Percentiles rank a stretch among this genome's conserved stretches.
Evolutionary conservation across 148 eudicot species (phyloP).

Genomic region (Persicaria tinctoria): DNA sequence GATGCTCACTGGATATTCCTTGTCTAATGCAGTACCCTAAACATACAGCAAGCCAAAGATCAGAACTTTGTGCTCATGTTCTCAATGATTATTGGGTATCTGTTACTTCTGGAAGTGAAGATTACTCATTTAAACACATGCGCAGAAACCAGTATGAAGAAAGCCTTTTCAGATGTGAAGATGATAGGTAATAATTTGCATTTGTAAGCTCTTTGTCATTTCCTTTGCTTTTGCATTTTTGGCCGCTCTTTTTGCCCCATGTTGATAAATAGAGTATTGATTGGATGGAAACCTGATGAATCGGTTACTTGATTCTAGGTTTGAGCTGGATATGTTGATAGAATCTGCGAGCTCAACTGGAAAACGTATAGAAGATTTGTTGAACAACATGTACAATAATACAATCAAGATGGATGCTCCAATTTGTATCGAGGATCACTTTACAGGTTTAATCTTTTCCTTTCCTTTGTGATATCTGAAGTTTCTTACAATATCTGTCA

Average conservation of each 20-base stretch:
- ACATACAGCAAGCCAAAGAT: conserved; percentile 83
- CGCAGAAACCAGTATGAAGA: conserved; percentile 97
- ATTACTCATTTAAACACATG: conserved; percentile 96
- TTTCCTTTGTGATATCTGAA: not conserved
- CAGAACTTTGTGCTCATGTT: conserved; percentile 79
- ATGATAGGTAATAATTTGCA: conserved; percentile 61
- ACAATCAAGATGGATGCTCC: conserved; percentile 41
- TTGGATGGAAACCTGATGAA: not conserved
- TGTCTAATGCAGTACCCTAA: conserved; percentile 66
- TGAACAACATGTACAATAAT: conserved; percentile 50
- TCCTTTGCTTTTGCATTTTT: not conserved
- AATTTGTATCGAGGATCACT: conserved; percentile 64
- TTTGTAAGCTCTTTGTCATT: conserved; percentile 17
- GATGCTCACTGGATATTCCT: not conserved
- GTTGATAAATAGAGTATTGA: not conserved
- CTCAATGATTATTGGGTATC: conserved; percentile 95
- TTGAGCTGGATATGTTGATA: conserved; percentile 95
- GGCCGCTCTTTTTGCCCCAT: not conserved
- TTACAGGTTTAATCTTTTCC: conserved; percentile 46
- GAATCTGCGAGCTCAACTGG: conserved; percentile 83
- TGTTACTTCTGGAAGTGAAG: conserved; percentile 98
- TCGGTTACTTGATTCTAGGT: conserved; percentile 35
- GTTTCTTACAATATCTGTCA: not conserved
- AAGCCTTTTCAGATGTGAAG: conserved; percentile 98
- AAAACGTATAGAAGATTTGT: conserved; percentile 70